Percentiles rank a stretch among this genome's conserved stretches.
These are phyloP conservation scores for Trametes cinnabarina DNA, from an alignment of 768 basidiomycete species.

Conservation along the genomic window DNA sequence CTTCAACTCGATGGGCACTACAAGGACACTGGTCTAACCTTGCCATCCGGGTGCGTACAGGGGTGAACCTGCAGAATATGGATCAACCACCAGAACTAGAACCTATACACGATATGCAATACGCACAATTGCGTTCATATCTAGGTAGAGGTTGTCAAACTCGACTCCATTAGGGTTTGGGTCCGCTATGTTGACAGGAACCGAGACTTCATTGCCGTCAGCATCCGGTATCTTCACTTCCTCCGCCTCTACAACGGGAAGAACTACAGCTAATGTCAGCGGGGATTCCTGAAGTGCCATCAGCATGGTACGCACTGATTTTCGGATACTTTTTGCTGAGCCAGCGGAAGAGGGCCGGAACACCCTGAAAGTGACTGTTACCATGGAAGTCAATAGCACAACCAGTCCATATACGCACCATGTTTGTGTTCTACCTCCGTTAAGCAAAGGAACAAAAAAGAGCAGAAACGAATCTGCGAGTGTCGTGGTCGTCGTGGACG, in stretches of 20 bases:
- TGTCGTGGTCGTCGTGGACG: neutral
- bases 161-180: constrained; percentile 96
- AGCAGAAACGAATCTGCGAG: neutral
- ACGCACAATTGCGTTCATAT: constrained; percentile 98
- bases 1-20: neutral
- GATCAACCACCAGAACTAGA: neutral
- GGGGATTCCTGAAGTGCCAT: neutral
- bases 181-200: constrained; percentile 75
- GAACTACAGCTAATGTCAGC: constrained; percentile 43
- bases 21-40: constrained; percentile 43
- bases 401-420: constrained; percentile 6
- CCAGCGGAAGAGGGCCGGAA: constrained; percentile 97
- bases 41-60: constrained; percentile 98
- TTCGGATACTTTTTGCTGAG: constrained; percentile 98
- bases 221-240: constrained; percentile 65
- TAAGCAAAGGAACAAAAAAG: neutral
- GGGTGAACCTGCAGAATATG: constrained; percentile 74
- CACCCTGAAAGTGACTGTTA: constrained; percentile 59
- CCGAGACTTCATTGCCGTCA: constrained; percentile 61
- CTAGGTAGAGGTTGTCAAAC: constrained; percentile 95
- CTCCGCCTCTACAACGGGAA: constrained; percentile 82
- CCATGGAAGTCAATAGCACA: neutral
- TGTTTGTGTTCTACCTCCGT: neutral
- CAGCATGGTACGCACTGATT: constrained; percentile 60
- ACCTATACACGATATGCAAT: neutral